These are phyloP conservation scores for Stephania japonica DNA, from an alignment of 164 flowering plant species.

Conservation along the genomic window DNA sequence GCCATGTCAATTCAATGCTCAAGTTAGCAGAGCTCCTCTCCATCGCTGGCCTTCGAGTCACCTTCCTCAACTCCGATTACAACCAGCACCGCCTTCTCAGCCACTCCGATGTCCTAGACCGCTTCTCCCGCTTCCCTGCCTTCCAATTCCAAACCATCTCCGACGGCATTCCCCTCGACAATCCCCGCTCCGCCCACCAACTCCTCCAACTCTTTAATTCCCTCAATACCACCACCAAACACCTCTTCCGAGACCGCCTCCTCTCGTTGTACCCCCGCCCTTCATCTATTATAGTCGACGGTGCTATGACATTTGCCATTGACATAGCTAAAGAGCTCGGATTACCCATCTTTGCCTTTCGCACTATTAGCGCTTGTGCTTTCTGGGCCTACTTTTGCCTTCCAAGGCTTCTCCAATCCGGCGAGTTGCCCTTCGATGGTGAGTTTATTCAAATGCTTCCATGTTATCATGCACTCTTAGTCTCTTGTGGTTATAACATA, in stretches of 20 bases:
- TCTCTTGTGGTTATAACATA: no score
- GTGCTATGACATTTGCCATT: constrained; percentile 18
- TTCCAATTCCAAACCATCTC: constrained; percentile 25
- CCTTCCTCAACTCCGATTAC: constrained; percentile 42
- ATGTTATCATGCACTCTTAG: no score
- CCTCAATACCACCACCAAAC: constrained; percentile 7
- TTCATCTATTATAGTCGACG: constrained; percentile 31
- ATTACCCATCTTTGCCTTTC: constrained; percentile 21
- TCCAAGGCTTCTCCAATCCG: constrained; percentile 25
- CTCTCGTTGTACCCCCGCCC: constrained; percentile 14
- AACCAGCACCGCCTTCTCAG: constrained; percentile 30
- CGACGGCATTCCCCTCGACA: constrained; percentile 30
- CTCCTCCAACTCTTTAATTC: constrained; percentile 19
- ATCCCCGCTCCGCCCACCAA: constrained; percentile 21
- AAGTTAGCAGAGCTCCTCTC: constrained; percentile 39
- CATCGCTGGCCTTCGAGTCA: constrained; percentile 30
- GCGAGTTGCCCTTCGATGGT: constrained; percentile 39
- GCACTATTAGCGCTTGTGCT: constrained; percentile 25
- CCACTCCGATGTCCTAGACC: constrained; percentile 8
- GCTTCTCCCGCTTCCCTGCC: constrained; percentile 10
- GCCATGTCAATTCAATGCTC: constrained; percentile 51
- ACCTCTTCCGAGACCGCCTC: constrained; percentile 18
- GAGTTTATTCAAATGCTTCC: not conserved
- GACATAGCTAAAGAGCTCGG: constrained; percentile 28
- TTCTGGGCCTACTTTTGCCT: constrained; percentile 28